Base-by-base conservation (phyloP, 345 rosid genomes). In the Raphanus raphanistrum region DNA sequence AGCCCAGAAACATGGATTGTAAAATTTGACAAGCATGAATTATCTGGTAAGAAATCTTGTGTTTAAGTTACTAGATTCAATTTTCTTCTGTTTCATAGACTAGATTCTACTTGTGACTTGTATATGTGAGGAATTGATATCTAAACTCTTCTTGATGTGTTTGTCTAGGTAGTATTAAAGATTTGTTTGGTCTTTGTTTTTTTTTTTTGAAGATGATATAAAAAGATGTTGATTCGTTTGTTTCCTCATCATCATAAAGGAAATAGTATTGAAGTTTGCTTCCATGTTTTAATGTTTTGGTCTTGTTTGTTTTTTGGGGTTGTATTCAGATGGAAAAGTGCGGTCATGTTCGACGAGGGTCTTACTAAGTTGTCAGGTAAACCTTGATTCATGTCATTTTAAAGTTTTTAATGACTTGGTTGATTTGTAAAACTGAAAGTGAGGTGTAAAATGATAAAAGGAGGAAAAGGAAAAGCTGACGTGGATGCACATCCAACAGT, bases 1-100 rank as follows among this genome's bases (percentile, higher is more conserved):
- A 85, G 90, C 63, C 72, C 88, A 68, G 90, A 87, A 33, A 54
- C 87, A 16, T 94, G 98, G 98, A 79, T 90, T 26, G 90, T 82
- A 70, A 90, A 79, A 82, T 90, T 91, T 82, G 81, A 90, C 63
- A 89, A 87, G 79, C 91, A 93, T 91, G 97, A 94, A 72, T 75
- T 78, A 81, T 84, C 72, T 41, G 97, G 98, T 93, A 43, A 86
- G 87, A 73, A 38, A 57, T 70, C 27, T 67, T 31, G 21, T 48
- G 57, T 41, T 31, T 12, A 59, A 57, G 59, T 16, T 64, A 8
- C 4, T 48, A 17, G 6, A 50, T 9, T 63, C 33, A 17, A 17
- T 13, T 48, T 31, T 50, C 15, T 63, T 32, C 6, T 48, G 61
- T 69, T 72, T 10, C 43, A 26, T 29, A 48, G 38, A 15, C 16